Evolutionary conservation across 805 yeast species (phyloP).

Genomic region (Blastobotrys mokoenaii): DNA sequence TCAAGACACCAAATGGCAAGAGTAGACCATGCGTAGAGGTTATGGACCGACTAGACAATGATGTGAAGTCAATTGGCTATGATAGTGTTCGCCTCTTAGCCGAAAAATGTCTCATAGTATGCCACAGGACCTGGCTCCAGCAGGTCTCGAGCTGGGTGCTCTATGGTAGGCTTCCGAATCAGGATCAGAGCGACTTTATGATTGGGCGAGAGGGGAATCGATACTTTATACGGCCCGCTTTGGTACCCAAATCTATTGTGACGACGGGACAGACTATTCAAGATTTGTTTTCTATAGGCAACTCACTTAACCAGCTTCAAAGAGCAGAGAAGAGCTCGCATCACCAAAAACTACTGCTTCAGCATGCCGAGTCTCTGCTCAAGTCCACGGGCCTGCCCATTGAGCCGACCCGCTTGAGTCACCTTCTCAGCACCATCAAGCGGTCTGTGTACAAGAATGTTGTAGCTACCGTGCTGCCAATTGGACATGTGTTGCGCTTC

Average conservation of each 20-base stretch:
- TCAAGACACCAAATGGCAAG: neutral
- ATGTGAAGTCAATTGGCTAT: conserved; percentile 7
- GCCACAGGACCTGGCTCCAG: conserved; percentile 15
- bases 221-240: conserved; percentile 2
- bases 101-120: conserved; percentile 9
- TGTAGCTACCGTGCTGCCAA: conserved; percentile 8
- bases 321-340: neutral
- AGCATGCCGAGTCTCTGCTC: conserved; percentile 2
- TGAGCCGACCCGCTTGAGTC: conserved; percentile 4
- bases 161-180: conserved; percentile 14
- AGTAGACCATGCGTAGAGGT: conserved; percentile 7
- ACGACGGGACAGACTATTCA: neutral
- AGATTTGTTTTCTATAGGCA: conserved; percentile 14
- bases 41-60: conserved; percentile 9
- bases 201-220: conserved; percentile 2
- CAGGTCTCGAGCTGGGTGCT: conserved; percentile 17
- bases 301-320: conserved; percentile 6
- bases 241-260: neutral
- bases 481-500: conserved; percentile 3
- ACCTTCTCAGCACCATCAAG: conserved; percentile 2
- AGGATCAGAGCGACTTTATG: conserved; percentile 14
- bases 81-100: conserved; percentile 7
- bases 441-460: conserved; percentile 11
- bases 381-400: conserved; percentile 8
- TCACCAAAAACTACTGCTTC: neutral